Base-by-base conservation (phyloP, 352 stramenopile species). In the Phytophthora foliorum region DNA sequence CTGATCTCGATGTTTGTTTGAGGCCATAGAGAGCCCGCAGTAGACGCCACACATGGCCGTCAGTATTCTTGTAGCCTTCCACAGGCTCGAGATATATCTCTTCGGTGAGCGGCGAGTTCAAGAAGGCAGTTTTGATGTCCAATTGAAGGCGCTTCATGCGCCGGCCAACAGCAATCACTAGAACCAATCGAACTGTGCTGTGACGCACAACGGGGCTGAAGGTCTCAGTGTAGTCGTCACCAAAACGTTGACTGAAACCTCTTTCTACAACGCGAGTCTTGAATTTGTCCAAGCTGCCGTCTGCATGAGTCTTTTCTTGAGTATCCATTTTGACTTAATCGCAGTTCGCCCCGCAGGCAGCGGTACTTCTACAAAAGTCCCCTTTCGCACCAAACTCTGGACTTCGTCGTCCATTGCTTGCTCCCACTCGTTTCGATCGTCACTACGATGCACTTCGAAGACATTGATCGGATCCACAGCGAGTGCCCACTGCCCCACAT, bases 141-240 rank as follows among this genome's bases (percentile, higher is more conserved):
- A 75, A 32, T 7, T 72, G 68, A 19, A 39, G 11, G 5, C 44
- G 42, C n/a, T 38, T 22, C 58, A 57, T 69, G n/a, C 41, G 29
- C 9, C 38, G 22, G 8, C 27, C 0, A 3, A 70, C 45, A 10
- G 9, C 29, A 32, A 32, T 10, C 29, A 32, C 6, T 6, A 32
- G 29, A 7, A 10, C 29, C 29, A 10, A 32, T 10, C 29, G 4
- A 32, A 32, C 29, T 3, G 29, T 32, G 29, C 1, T 32, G 29
- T 32, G 29, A 3, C 25, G 25, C 25, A 67, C 59, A 80, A 60
- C 5, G 67, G n/a, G 70, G 3, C 46, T 68, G 60, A 77, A 81
- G 1, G 74, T 85, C 25, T 79, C 50, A 0, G 72, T 72, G 53
- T 75, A 85, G 50, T 85, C 74, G 0, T 70, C 51, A 6, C 70